phyloP scores from a whole-genome alignment of 495 filamentous ascomycete genomes.

The Penicillium mononematosum region DNA sequence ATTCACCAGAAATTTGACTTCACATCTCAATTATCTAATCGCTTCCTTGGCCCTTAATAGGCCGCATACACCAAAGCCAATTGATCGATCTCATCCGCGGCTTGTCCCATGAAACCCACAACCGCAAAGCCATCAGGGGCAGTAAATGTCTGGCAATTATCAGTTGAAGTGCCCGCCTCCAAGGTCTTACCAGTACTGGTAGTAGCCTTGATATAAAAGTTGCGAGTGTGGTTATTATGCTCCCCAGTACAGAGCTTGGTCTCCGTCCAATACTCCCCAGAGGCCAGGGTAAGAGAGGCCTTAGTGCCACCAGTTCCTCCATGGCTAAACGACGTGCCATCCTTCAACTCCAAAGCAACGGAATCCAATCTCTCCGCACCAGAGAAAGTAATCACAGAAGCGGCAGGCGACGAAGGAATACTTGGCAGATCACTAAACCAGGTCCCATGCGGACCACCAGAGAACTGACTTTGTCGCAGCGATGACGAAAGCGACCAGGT shows the following conservation, averaged over 20 bases:
- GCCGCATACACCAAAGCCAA: slow-evolving; percentile 52
- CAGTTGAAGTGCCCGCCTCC: slow-evolving; percentile 47
- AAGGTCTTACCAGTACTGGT: slow-evolving; percentile 53
- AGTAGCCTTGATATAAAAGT: slow-evolving; percentile 56
- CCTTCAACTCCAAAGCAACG: slow-evolving; percentile 46
- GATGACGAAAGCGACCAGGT: slow-evolving; percentile 43
- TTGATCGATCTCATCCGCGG: slow-evolving; percentile 59
- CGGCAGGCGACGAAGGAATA: slow-evolving; percentile 32
- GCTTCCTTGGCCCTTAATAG: slow-evolving; percentile 1
- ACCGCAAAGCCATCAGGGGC: slow-evolving; percentile 56
- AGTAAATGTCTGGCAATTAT: slow-evolving; percentile 47
- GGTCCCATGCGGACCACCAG: slow-evolving; percentile 51
- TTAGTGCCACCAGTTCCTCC: slow-evolving; percentile 54
- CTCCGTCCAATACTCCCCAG: slow-evolving; percentile 48
- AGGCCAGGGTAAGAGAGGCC: slow-evolving; percentile 42
- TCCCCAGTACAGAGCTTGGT: slow-evolving; percentile 54
- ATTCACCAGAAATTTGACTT: background rate
- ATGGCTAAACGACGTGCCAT: slow-evolving; percentile 49
- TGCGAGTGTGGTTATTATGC: slow-evolving; percentile 48
- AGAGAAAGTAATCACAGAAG: slow-evolving; percentile 42
- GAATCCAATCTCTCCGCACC: slow-evolving; percentile 51
- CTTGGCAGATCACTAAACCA: slow-evolving; percentile 57
- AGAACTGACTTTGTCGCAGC: slow-evolving; percentile 48
- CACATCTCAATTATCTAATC: background rate
- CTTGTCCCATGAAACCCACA: slow-evolving; percentile 57